A percentile compares a stretch with the other conserved stretches of the same genome.
Conservation (phyloP, 2,329 filamentous ascomycete genomes). For the Penicillium digitatum region DNA sequence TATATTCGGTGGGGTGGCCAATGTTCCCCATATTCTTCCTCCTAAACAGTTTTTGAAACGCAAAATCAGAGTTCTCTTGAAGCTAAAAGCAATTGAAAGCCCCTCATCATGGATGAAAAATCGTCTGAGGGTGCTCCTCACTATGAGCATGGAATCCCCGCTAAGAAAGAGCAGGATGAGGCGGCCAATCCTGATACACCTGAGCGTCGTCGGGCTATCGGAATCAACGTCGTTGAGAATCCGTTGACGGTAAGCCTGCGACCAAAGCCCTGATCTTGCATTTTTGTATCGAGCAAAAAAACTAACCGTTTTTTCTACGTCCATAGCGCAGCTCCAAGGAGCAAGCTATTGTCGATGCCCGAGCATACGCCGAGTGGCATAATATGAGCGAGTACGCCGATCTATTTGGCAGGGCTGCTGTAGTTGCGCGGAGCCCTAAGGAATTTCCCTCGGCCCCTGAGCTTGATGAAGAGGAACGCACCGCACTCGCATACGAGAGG, state of each 20-base stretch:
- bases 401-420: slow-evolving; percentile 36
- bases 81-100: background rate
- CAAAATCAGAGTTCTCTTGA: background rate
- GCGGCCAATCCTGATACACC: slow-evolving; percentile 2
- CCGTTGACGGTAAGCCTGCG: slow-evolving; percentile 41
- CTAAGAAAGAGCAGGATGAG: slow-evolving; percentile 1
- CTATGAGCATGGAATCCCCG: slow-evolving; percentile 1
- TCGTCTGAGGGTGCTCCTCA: background rate
- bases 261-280: background rate
- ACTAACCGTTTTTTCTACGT: background rate
- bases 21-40: background rate
- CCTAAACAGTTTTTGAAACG: background rate
- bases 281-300: background rate
- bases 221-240: slow-evolving; percentile 48
- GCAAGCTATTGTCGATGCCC: slow-evolving; percentile 33
- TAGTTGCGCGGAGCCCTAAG: slow-evolving; percentile 33
- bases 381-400: slow-evolving; percentile 37
- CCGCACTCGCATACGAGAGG: slow-evolving; percentile 43
- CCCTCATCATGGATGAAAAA: slow-evolving; percentile 13
- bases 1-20: slow-evolving; percentile 2
- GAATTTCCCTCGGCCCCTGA: slow-evolving; percentile 31
- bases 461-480: slow-evolving; percentile 41
- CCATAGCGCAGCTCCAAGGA: slow-evolving; percentile 31
- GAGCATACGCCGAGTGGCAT: slow-evolving; percentile 26
- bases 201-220: slow-evolving; percentile 40